These are phyloP conservation scores for Phialemonium atrogriseum DNA, from an alignment of 2,329 filamentous ascomycete genomes.

Conservation along the genomic window DNA sequence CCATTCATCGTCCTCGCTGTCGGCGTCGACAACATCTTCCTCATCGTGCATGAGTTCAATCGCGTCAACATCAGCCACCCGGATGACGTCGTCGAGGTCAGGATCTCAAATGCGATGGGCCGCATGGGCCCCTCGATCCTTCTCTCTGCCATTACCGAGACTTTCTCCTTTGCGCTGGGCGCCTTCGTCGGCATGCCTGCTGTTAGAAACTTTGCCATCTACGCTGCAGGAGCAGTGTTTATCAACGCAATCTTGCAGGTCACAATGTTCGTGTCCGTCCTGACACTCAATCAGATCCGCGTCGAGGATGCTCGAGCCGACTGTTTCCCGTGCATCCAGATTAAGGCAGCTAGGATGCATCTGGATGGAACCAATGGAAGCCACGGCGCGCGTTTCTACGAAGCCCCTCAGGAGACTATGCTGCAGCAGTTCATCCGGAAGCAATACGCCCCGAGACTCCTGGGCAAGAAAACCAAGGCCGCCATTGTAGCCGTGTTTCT, in stretches of 20 bases:
- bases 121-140: constrained; percentile 96
- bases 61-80: constrained; percentile 87
- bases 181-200: constrained; percentile 96
- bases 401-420: constrained; percentile 72
- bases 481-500: constrained; percentile 73
- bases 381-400: constrained; percentile 51
- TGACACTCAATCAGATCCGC: constrained; percentile 83
- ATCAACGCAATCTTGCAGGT: constrained; percentile 97
- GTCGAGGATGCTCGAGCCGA: constrained; percentile 86
- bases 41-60: constrained; percentile 97
- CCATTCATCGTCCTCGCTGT: constrained; percentile 95
- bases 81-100: constrained; percentile 77
- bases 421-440: constrained; percentile 87
- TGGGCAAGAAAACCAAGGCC: constrained; percentile 74
- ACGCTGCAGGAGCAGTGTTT: constrained; percentile 90
- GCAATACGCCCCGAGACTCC: constrained; percentile 72
- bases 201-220: constrained; percentile 93
- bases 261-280: constrained; percentile 91
- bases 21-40: constrained; percentile 96
- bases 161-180: constrained; percentile 83
- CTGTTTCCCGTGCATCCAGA: constrained; percentile 81
- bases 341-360: constrained; percentile 65
- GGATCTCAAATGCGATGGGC: constrained; percentile 81
- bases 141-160: constrained; percentile 91
- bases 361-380: constrained; percentile 53